Evolutionary conservation across 805 yeast genomes (phyloP).

Genomic region (Barnettozyma wickerhamii): DNA sequence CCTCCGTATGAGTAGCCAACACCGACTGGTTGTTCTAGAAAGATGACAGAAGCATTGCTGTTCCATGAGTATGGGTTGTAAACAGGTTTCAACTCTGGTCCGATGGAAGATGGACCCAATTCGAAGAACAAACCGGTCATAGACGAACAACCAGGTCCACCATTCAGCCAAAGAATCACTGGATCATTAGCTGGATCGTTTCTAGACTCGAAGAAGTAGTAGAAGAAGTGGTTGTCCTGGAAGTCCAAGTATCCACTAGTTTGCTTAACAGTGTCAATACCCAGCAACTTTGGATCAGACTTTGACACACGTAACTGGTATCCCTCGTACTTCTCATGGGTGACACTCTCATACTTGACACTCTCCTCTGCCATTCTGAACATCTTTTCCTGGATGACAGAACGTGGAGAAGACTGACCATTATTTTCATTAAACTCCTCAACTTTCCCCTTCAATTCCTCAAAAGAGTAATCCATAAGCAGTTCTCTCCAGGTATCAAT

Average conservation of each 20-base stretch:
- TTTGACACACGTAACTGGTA: constrained; percentile 17
- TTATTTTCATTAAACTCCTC: constrained; percentile 7
- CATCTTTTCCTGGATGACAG: constrained; percentile 9
- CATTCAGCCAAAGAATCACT: constrained; percentile 81
- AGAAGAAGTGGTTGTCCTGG: constrained; percentile 75
- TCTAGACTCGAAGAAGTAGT: constrained; percentile 87
- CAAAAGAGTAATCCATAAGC: constrained; percentile 28
- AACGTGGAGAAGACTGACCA: constrained; percentile 16
- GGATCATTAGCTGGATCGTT: constrained; percentile 86
- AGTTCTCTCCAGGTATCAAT: constrained; percentile 28
- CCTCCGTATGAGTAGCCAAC: constrained; percentile 86
- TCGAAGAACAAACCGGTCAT: constrained; percentile 88
- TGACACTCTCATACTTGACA: background rate
- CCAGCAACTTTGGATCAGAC: constrained; percentile 45
- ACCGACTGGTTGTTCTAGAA: constrained; percentile 90
- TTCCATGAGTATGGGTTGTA: constrained; percentile 90
- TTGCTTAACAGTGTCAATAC: constrained; percentile 77
- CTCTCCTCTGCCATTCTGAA: background rate
- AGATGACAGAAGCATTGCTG: constrained; percentile 82
- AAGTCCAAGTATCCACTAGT: constrained; percentile 81
- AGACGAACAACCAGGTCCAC: constrained; percentile 96
- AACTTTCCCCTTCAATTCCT: constrained; percentile 11
- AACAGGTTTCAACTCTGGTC: constrained; percentile 59
- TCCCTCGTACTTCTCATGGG: constrained; percentile 9
- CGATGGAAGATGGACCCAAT: constrained; percentile 81